Conservation (phyloP, 768 basidiomycete species). For the Termitomyces sp. region DNA sequence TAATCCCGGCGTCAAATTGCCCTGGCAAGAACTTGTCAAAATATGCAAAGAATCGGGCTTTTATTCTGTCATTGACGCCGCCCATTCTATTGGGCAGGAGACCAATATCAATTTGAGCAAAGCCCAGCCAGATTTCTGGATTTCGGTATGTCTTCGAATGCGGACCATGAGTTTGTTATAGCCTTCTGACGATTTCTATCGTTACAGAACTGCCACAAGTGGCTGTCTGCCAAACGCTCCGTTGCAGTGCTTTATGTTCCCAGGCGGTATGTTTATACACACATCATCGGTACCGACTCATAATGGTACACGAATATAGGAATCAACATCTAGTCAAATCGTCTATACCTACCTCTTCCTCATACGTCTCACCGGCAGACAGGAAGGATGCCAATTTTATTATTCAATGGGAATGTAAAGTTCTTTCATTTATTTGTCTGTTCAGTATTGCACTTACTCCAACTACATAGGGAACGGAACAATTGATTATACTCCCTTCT, state of each 20-base stretch:
- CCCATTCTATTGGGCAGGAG: slow-evolving; percentile 80
- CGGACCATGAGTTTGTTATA: background rate
- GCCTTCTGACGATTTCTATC: background rate
- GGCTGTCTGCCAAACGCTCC: slow-evolving; percentile 68
- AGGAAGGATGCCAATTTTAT: slow-evolving; percentile 31
- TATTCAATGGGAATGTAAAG: slow-evolving; percentile 34
- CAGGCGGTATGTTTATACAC: slow-evolving; percentile 25
- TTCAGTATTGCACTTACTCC: background rate
- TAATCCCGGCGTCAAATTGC: slow-evolving; percentile 60
- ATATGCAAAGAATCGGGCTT: slow-evolving; percentile 60
- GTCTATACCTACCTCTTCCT: slow-evolving; percentile 49
- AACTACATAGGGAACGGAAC: slow-evolving; percentile 47
- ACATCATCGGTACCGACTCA: background rate
- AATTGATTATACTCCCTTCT: slow-evolving; percentile 40
- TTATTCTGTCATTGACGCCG: slow-evolving; percentile 71
- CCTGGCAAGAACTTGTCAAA: slow-evolving; percentile 70
- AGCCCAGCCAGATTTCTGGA: slow-evolving; percentile 69
- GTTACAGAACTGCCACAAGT: slow-evolving; percentile 76
- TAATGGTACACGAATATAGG: slow-evolving; percentile 23
- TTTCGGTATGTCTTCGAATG: slow-evolving; percentile 45
- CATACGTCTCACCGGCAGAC: slow-evolving; percentile 41
- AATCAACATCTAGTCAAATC: slow-evolving; percentile 60
- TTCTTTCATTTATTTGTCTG: background rate
- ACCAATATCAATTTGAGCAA: slow-evolving; percentile 52
- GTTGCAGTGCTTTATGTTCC: slow-evolving; percentile 75